Base-by-base conservation (phyloP, 768 basidiomycete genomes). In the Coprinellus aureogranulatus region DNA sequence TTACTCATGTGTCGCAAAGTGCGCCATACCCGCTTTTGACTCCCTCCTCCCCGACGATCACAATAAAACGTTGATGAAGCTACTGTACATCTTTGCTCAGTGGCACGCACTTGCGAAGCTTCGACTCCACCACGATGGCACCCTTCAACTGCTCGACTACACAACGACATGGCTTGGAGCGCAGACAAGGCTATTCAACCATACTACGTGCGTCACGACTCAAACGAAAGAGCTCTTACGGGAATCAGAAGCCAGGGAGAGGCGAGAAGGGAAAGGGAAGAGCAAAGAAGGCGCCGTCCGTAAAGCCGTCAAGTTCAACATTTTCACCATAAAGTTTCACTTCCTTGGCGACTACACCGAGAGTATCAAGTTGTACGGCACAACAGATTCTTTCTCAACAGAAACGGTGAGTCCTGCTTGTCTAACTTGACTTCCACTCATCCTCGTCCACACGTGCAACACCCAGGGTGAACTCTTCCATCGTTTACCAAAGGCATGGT, bases 331-430 rank as follows among this genome's bases (percentile, higher is more conserved):
- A 61, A 79, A 80, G 50, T 64, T 69, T 2, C 78, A 78, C 59
- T 60, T 69, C 1, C 65, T 79, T 0, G 74, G 70, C 0, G 72
- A 80, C 53, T 76, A 77, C 52, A 66, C 65, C 0, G 26, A 26
- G 1, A 57, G 60, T n/a, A 75, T 79, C 23, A 59, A 55, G 0
- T 20, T 37, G 0, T 69, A 62, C 52, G 77, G 77, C 0, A 72
- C 70, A 0, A 74, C 75, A 1, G 75, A 81, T 56, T 72, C 68
- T 1, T 75, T 73, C 55, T 74, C 73, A 0, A 80, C 76, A 0
- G 75, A 79, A 54, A 53, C 72, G 41, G 77, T 80, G 53, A n/a
- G 68, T 61, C n/a, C 18, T 10, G 14, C 20, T 41, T 23, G 23
- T 41, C 22, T 31, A 26, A 16, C 23, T 25, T 46, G 16, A 10